Conservation (phyloP, 371 early-diverging fungal genomes). For the Mortierella sp. region DNA sequence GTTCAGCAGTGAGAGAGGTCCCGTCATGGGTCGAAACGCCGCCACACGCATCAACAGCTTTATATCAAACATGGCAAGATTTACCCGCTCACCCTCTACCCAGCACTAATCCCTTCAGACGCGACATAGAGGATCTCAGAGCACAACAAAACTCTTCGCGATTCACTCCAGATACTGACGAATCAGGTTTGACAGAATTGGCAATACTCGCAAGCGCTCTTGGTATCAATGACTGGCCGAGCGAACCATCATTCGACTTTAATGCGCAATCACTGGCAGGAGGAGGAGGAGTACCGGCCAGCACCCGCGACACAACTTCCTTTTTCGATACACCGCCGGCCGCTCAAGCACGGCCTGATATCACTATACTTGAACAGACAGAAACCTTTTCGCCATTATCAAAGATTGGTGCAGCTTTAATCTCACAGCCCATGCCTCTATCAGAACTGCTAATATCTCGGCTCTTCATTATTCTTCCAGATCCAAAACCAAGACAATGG, state of each 20-base stretch:
- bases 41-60: neutral
- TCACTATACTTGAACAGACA: neutral
- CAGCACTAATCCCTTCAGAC: neutral
- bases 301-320: too few relatives aligned
- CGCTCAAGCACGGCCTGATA: neutral
- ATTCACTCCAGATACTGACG: neutral
- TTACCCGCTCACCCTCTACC: neutral
- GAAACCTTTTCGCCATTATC: neutral
- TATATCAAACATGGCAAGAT: neutral
- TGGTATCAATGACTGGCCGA: neutral
- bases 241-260: too few relatives aligned
- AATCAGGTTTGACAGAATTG: neutral
- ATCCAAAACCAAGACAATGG: constrained; percentile 19
- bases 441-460: constrained; percentile 17
- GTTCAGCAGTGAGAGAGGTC: neutral
- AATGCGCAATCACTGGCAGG: too few relatives aligned
- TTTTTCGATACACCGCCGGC: neutral
- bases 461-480: constrained; percentile 28
- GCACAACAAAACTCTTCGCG: too few relatives aligned
- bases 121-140: neutral
- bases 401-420: neutral
- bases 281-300: too few relatives aligned
- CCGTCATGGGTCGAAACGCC: neutral
- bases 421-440: neutral
- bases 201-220: constrained; percentile 1